A percentile compares a stretch with the other conserved stretches of the same genome.
Evolutionary conservation across 345 rosid species (phyloP).

Genomic region (Firmiana major): DNA sequence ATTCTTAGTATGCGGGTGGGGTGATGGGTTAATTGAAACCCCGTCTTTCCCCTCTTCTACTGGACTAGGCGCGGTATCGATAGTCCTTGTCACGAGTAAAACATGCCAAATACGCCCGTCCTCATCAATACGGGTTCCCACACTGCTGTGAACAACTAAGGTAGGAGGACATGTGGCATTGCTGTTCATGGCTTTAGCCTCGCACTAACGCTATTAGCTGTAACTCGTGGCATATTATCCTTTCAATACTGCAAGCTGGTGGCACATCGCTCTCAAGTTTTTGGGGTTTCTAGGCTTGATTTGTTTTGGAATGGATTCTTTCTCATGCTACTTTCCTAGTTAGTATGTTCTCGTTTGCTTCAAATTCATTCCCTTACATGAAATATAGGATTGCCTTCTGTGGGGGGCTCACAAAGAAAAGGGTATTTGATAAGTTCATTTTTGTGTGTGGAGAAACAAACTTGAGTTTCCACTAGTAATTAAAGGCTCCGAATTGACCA

Average conservation of each 20-base stretch:
- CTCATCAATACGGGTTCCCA: slow-evolving; percentile 17
- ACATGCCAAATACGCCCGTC: slow-evolving; percentile 10
- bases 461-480: neutral
- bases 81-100: slow-evolving; percentile 5
- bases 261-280: slow-evolving; percentile 19
- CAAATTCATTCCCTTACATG: neutral
- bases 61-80: neutral
- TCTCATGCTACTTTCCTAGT: neutral
- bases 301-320: slow-evolving; percentile 1
- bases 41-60: neutral
- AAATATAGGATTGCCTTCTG: neutral
- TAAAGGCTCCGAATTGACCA: neutral
- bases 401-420: neutral
- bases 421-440: neutral
- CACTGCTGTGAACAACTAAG: slow-evolving; percentile 18
- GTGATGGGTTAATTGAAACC: neutral
- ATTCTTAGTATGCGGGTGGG: neutral
- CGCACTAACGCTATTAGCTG: slow-evolving; percentile 6
- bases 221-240: slow-evolving; percentile 11
- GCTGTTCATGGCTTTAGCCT: slow-evolving; percentile 14
- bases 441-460: neutral
- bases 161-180: slow-evolving; percentile 11
- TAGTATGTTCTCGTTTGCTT: neutral
- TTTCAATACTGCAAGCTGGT: neutral
- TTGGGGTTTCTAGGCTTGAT: neutral